Evolutionary conservation across 441 rosid species (phyloP), one percentile per base, ranked within the genome.

Genomic region (Brassica hybrid): DNA sequence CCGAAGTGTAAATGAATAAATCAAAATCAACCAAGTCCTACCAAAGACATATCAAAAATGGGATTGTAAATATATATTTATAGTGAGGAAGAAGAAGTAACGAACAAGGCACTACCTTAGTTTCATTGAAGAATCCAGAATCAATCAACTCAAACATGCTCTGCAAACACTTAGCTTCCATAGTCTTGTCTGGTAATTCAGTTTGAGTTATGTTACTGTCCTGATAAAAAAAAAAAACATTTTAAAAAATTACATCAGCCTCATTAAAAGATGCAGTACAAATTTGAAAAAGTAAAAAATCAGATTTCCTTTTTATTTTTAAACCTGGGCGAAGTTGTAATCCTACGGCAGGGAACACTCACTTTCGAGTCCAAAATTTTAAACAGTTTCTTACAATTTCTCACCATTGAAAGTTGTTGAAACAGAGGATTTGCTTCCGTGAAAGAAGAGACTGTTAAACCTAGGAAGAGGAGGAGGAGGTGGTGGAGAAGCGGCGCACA

Each of bases 51-150:
- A 0, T 21, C 23, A 21, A 21, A 21, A 21, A 21, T 21, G 23
- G 23, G 23, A 21, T 21, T 21, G 23, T 21, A 17, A 19, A 13
- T 1, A 3, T 1, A 3, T 16, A 11, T n/a, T 6, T 2, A 60
- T 16, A 9, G 17, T 45, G 34, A 30, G 1, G 9, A 18, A 18
- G 32, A 69, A 6, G 10, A 32, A 36, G 61, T 10, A 21, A 2
- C 23, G 1, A 67, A 3, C 6, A 18, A 41, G 13, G 13, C 1
- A 43, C 5, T 79, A 90, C 97, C 91, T 91, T 82, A 13, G 81
- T 66, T 52, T 90, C 94, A 67, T 76, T 80, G 79, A 94, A 89
- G 92, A 90, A 88, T 54, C 77, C 75, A 5, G 91, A 84, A 80
- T 91, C 95, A 59, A 91, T 61, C 73, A 92, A 72, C 77, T 85